A percentile compares a stretch with the other conserved stretches of the same genome.
phyloP scores from a whole-genome alignment of 441 rosid species.

The Arabidopsis lyrata region DNA sequence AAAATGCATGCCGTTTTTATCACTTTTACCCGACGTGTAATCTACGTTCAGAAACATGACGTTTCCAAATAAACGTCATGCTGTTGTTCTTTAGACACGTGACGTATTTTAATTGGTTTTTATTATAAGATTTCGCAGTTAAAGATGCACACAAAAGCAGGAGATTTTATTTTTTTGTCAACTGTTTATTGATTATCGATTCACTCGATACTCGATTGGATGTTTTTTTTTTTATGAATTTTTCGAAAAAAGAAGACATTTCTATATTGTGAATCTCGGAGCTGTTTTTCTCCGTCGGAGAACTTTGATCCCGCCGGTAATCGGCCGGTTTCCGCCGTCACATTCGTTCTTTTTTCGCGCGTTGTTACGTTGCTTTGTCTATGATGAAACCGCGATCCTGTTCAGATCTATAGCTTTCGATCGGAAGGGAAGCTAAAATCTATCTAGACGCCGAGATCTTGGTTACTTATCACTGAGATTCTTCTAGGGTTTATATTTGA shows the following conservation, averaged over 20 bases:
- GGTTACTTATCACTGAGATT: conserved; percentile 12
- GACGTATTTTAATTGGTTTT: not conserved
- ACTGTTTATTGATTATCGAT: not conserved
- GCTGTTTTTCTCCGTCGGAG: conserved; percentile 25
- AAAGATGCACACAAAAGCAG: conserved; percentile 13
- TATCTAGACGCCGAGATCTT: conserved; percentile 25
- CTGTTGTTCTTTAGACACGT: conserved; percentile 8
- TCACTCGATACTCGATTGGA: too few relatives aligned
- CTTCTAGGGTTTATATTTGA: conserved; percentile 23
- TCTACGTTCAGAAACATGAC: conserved; percentile 2
- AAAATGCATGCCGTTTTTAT: conserved; percentile 28
- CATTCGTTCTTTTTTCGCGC: not conserved
- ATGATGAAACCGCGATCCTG: conserved; percentile 32
- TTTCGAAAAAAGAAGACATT: not conserved
- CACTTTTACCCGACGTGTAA: conserved; percentile 25
- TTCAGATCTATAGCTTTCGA: conserved; percentile 48
- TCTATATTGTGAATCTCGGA: conserved; percentile 31
- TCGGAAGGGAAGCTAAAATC: conserved; percentile 32
- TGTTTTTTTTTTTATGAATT: too few relatives aligned
- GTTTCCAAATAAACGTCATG: conserved; percentile 33
- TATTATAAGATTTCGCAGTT: not conserved
- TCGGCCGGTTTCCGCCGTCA: not conserved
- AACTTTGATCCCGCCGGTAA: conserved; percentile 30
- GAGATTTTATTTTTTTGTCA: not conserved
- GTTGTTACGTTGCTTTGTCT: conserved; percentile 7